phyloP scores from a whole-genome alignment of 495 filamentous ascomycete genomes.

The Parmelia sp. region DNA sequence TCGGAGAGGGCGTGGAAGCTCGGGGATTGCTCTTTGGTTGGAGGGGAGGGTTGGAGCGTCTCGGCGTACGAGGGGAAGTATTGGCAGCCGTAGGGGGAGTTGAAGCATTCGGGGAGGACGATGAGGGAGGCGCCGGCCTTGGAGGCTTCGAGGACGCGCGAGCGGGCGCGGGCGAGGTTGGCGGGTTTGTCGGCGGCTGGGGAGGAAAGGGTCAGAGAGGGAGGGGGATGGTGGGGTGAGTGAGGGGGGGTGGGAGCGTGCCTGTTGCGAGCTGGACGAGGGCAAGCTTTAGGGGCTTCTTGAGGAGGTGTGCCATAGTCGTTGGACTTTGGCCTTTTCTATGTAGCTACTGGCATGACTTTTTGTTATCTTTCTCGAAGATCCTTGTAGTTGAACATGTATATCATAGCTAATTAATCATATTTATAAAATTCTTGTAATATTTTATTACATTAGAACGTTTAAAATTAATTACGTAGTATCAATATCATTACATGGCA shows the following conservation, averaged over 20 bases:
- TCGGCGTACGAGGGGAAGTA: constrained; percentile 93
- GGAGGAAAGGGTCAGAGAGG: constrained; percentile 1
- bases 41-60: constrained; percentile 71
- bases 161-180: constrained; percentile 76
- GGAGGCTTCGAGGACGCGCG: constrained; percentile 78
- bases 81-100: constrained; percentile 88
- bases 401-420: too few species aligned
- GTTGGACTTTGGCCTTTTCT: background rate
- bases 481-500: too few species aligned
- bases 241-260: constrained; percentile 24
- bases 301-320: constrained; percentile 51
- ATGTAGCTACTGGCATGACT: too few species aligned
- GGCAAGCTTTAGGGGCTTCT: constrained; percentile 73
- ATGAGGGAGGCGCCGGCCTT: constrained; percentile 59
- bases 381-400: too few species aligned
- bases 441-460: too few species aligned
- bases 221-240: constrained; percentile 5
- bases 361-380: too few species aligned
- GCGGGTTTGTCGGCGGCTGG: constrained; percentile 70
- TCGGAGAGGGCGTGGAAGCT: constrained; percentile 76
- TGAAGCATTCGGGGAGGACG: constrained; percentile 81
- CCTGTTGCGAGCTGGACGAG: constrained; percentile 73
- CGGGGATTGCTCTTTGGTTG: constrained; percentile 60
- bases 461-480: too few species aligned
- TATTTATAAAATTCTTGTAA: too few species aligned